Conservation (phyloP, 208 protist genomes). For the Angomonas deanei region DNA sequence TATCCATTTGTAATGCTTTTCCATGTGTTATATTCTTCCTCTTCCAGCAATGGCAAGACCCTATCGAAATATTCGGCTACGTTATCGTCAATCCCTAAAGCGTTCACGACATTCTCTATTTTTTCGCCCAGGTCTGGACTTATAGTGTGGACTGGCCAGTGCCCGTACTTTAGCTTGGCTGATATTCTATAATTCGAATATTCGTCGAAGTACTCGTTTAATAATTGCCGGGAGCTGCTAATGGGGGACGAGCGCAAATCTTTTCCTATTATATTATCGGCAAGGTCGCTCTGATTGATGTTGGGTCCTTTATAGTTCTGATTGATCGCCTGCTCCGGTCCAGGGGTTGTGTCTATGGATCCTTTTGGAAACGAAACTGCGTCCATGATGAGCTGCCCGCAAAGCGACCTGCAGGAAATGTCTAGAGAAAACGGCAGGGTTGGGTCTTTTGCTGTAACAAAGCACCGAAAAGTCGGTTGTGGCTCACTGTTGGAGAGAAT, state of each 20-base stretch:
- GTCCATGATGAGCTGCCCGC: background rate
- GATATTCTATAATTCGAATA: conserved; percentile 8
- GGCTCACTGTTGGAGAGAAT: background rate
- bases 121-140: conserved; percentile 28
- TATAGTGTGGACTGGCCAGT: conserved; percentile 60
- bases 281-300: background rate
- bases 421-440: background rate
- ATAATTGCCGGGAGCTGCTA: background rate
- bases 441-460: background rate
- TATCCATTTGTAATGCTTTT: background rate
- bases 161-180: conserved; percentile 25
- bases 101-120: conserved; percentile 19
- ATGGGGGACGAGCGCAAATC: background rate
- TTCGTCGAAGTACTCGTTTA: conserved; percentile 17
- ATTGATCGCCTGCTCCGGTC: conserved; percentile 3
- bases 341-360: background rate
- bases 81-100: conserved; percentile 45
- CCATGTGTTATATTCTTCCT: background rate
- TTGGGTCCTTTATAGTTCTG: conserved; percentile 15
- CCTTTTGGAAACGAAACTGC: background rate
- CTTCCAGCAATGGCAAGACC: conserved; percentile 1
- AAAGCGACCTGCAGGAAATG: background rate
- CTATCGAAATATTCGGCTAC: conserved; percentile 47
- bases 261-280: conserved; percentile 5
- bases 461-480: background rate